Evolutionary conservation across 208 protist genomes (phyloP).

Genomic region (Tritrichomonas musculus): DNA sequence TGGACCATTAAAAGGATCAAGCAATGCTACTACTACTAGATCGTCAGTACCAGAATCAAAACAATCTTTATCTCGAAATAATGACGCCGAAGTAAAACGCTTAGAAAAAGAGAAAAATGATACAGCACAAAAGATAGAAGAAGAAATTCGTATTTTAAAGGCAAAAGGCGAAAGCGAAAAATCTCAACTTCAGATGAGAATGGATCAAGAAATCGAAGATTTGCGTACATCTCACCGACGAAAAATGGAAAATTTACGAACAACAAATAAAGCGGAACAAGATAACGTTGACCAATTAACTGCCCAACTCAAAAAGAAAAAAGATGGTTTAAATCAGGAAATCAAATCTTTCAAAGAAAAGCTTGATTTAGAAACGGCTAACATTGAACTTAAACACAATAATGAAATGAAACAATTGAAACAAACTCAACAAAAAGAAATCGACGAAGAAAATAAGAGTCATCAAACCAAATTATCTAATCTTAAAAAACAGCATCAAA

Average conservation of each 20-base stretch:
- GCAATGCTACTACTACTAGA: neutral
- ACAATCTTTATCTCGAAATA: neutral
- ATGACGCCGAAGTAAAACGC: neutral
- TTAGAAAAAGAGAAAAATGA: neutral
- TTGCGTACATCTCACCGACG: neutral
- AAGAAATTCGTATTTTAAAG: neutral
- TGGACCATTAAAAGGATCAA: neutral
- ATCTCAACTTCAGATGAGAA: neutral
- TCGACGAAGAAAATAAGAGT: no score
- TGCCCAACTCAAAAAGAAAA: no score
- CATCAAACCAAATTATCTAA: no score
- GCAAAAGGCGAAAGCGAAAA: neutral
- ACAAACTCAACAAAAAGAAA: no score
- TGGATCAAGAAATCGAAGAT: neutral
- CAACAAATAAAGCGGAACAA: neutral
- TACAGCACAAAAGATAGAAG: neutral
- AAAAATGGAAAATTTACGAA: neutral
- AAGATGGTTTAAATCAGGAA: no score
- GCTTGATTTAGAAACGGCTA: no score
- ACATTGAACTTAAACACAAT: no score
- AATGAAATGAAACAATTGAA: no score
- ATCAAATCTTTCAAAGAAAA: no score
- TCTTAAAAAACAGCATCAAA: no score
- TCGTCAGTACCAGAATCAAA: no score
- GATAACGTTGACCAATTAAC: no score